phyloP scores from a whole-genome alignment of 768 basidiomycete species.

The Sutorius australiensis region DNA sequence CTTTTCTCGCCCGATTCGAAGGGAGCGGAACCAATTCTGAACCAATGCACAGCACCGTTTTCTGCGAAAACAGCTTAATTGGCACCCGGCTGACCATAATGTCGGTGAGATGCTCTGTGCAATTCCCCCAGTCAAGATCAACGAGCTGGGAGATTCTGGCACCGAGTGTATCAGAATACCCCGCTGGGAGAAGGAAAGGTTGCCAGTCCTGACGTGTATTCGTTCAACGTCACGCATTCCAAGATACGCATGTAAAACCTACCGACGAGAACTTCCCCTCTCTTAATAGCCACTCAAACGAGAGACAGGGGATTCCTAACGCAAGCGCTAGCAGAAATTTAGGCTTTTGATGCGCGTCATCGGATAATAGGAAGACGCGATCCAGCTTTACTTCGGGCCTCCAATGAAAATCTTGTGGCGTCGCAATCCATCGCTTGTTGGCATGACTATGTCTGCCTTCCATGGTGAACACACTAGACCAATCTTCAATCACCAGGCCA shows the following conservation, averaged over 20 bases:
- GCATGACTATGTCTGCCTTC: slow-evolving; percentile 44
- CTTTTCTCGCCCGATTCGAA: slow-evolving; percentile 22
- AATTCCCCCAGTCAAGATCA: slow-evolving; percentile 47
- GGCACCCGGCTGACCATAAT: slow-evolving; percentile 58
- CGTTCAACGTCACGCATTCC: slow-evolving; percentile 8
- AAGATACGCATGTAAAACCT: slow-evolving; percentile 1
- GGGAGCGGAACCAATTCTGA: slow-evolving; percentile 49
- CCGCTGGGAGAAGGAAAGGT: slow-evolving; percentile 53
- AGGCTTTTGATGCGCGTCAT: slow-evolving; percentile 63
- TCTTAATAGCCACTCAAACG: slow-evolving; percentile 44
- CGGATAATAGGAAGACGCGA: slow-evolving; percentile 64
- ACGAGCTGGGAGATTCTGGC: slow-evolving; percentile 46
- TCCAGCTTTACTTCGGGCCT: slow-evolving; percentile 36
- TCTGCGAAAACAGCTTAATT: slow-evolving; percentile 51
- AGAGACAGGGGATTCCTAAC: slow-evolving; percentile 80
- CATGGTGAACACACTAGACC: slow-evolving; percentile 53
- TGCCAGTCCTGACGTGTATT: slow-evolving; percentile 51
- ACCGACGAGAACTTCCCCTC: slow-evolving; percentile 33
- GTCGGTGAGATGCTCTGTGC: slow-evolving; percentile 49
- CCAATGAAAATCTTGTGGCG: slow-evolving; percentile 44
- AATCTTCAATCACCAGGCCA: slow-evolving; percentile 60
- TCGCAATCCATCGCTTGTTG: slow-evolving; percentile 53
- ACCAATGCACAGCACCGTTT: slow-evolving; percentile 59
- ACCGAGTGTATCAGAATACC: slow-evolving; percentile 39
- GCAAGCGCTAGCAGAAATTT: slow-evolving; percentile 83